Evolutionary conservation across 2,329 filamentous ascomycete genomes (phyloP), one percentile per base, ranked within the genome.

Genomic region (Myriosclerotinia scirpicola): DNA sequence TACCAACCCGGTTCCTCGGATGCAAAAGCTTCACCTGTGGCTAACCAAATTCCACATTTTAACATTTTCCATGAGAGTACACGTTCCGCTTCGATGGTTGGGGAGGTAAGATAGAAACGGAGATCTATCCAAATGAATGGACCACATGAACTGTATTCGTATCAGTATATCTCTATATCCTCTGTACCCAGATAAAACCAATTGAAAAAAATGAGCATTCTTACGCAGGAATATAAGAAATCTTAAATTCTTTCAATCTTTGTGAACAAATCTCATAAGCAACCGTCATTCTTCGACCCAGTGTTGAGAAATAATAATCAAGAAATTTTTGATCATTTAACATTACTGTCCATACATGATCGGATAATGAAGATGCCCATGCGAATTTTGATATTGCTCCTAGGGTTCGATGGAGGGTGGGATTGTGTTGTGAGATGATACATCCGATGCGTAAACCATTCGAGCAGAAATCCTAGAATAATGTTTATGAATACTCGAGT

Each of bases 381-480:
- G 67, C 67, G 6, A 69, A 69, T 40, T 60, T 68, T 30, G 68
- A 66, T 42, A 69, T 68, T 17, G 53, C 40, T 48, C 36, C 30
- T 9, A 65, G 3, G n/a, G 62, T 65, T 20, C 11, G 34, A 61
- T 68, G 66, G 4, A 69, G 42, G 14, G 30, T 36, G n/a, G 67
- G 60, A 40, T 69, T 69, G 20, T 68, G 59, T 26, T 50, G 67
- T 7, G 68, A 68, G 54, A 71, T 65, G 20, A 69, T 6, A 81
- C 74, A 26, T 77, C 75, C 6, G 17, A 81, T 67, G 4, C 80
- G 76, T 2, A 82, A 72, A 0, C 82, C 82, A 44, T 80, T 81
- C 8, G 79, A 77, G 20, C 79, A 79, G 65, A 83, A 83, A 64
- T 81, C 80, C 62, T 70, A 52, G 15, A 5, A n/a, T 14, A 26